A percentile compares a stretch with the other conserved stretches of the same genome.
phyloP scores from a whole-genome alignment of 73 alveolate genomes.

The Stentor coeruleus region DNA sequence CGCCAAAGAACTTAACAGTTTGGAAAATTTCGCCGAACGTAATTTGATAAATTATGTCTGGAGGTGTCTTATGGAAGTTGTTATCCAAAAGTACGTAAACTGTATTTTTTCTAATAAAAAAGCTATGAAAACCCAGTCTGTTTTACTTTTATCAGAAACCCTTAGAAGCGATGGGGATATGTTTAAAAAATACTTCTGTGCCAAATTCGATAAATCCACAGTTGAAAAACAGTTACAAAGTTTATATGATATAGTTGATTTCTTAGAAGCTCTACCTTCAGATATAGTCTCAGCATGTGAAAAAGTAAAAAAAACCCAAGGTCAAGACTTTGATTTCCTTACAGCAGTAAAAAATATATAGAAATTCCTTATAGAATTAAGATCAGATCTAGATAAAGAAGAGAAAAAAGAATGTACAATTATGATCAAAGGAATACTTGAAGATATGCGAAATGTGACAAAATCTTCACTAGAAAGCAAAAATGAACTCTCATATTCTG shows the following conservation, averaged over 20 bases:
- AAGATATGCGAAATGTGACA: background rate
- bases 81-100: background rate
- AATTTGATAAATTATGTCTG: background rate
- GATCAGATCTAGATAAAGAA: background rate
- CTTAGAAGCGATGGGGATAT: slow-evolving; percentile 10
- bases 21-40: background rate
- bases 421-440: background rate
- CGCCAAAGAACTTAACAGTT: background rate
- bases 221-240: slow-evolving; percentile 53
- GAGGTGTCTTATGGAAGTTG: slow-evolving; percentile 4
- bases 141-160: slow-evolving; percentile 1
- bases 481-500: background rate
- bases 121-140: slow-evolving; percentile 1
- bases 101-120: background rate
- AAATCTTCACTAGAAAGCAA: background rate
- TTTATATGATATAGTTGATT: slow-evolving; percentile 52
- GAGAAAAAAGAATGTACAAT: background rate
- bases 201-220: slow-evolving; percentile 25
- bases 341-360: slow-evolving; percentile 38
- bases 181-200: background rate
- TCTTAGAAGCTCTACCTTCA: slow-evolving; percentile 52
- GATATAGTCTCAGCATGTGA: slow-evolving; percentile 55
- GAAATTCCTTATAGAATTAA: background rate
- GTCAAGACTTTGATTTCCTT: slow-evolving; percentile 48
- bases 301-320: slow-evolving; percentile 59